These are phyloP conservation scores for Neurospora cerealis DNA, from an alignment of 495 filamentous ascomycete species.

Conservation along the genomic window DNA sequence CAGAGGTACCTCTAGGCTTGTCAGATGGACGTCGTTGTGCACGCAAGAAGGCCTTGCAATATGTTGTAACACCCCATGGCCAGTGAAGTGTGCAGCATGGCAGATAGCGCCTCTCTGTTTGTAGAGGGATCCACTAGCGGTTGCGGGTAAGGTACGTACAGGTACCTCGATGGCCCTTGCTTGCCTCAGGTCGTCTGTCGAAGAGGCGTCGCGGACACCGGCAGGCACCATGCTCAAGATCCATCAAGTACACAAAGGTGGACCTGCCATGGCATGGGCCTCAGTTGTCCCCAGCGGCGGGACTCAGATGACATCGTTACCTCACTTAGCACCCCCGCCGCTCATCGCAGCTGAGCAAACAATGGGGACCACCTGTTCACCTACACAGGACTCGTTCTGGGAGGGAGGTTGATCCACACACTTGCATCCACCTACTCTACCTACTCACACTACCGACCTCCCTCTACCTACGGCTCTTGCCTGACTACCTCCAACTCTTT, in stretches of 20 bases:
- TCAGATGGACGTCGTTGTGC: neutral
- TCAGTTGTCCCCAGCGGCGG: neutral
- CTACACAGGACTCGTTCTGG: neutral
- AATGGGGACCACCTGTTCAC: neutral
- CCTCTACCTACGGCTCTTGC: neutral
- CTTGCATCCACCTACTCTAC: neutral
- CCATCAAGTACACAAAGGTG: neutral
- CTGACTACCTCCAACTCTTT: neutral
- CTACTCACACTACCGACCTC: neutral
- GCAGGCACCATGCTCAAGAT: neutral
- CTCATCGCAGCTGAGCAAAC: neutral
- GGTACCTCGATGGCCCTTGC: neutral
- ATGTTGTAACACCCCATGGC: neutral
- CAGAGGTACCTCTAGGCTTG: neutral
- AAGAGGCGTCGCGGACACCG: neutral
- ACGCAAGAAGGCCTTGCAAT: neutral
- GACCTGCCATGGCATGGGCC: neutral
- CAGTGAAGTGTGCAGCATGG: neutral
- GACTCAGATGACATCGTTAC: neutral
- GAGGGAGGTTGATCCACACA: neutral
- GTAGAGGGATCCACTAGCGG: neutral
- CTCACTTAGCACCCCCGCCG: neutral
- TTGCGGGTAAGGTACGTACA: neutral
- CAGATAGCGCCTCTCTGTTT: neutral
- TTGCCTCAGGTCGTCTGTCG: neutral